Evolutionary conservation across 352 stramenopile genomes (phyloP).

Genomic region (Globisporangium recalcitrans): DNA sequence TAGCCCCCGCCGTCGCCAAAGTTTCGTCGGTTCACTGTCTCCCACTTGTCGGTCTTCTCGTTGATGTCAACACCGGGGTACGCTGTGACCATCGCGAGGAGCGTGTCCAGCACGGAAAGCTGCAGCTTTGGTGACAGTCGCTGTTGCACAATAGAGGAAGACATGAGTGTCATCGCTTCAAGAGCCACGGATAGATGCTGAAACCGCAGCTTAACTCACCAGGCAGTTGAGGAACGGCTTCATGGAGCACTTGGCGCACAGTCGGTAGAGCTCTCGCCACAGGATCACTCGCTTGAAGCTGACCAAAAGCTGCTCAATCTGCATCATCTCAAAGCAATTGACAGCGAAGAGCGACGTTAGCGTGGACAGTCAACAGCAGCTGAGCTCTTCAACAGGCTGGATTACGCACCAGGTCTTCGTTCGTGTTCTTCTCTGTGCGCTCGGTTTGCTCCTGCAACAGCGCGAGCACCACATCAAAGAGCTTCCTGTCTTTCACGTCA

Average conservation of each 20-base stretch:
- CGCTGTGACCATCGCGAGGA: slow-evolving; percentile 53
- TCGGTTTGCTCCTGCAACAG: slow-evolving; percentile 65
- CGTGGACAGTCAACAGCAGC: background rate
- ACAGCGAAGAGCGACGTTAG: slow-evolving; percentile 4
- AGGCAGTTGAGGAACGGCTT: slow-evolving; percentile 78
- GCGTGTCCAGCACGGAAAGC: slow-evolving; percentile 54
- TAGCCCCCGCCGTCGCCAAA: slow-evolving; percentile 71
- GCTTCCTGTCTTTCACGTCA: slow-evolving; percentile 71
- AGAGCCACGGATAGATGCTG: background rate
- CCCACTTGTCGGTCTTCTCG: slow-evolving; percentile 69
- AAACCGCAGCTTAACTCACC: slow-evolving; percentile 20
- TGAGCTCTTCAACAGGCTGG: background rate
- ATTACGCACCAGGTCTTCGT: slow-evolving; percentile 41
- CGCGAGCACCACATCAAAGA: slow-evolving; percentile 71
- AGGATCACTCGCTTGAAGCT: slow-evolving; percentile 71
- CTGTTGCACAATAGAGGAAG: slow-evolving; percentile 17
- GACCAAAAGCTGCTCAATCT: slow-evolving; percentile 63
- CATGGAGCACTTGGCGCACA: slow-evolving; percentile 77
- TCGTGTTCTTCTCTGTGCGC: slow-evolving; percentile 41
- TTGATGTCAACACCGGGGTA: slow-evolving; percentile 40
- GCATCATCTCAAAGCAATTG: background rate
- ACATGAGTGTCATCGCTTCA: background rate
- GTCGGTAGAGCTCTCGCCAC: slow-evolving; percentile 76
- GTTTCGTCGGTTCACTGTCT: slow-evolving; percentile 68
- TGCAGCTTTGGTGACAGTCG: slow-evolving; percentile 47